phyloP scores from a whole-genome alignment of 106 monocot species.

The Platanthera zijinensis region DNA sequence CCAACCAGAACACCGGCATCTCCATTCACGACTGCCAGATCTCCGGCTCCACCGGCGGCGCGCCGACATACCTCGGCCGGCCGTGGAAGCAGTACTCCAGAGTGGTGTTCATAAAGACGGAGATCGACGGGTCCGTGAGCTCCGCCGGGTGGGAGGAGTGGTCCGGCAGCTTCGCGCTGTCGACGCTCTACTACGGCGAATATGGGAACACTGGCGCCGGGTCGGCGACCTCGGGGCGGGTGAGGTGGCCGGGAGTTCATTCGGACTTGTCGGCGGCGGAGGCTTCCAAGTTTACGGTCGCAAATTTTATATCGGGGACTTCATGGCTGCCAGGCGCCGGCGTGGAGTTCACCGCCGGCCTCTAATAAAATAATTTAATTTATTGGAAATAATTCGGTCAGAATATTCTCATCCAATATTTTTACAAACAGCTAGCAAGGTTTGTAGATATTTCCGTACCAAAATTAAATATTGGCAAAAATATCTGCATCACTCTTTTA shows the following conservation, averaged over 20 bases:
- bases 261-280: slow-evolving; percentile 22
- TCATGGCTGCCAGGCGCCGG: slow-evolving; percentile 57
- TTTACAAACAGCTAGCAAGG: too few relatives aligned
- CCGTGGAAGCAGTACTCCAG: slow-evolving; percentile 76
- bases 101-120: slow-evolving; percentile 48
- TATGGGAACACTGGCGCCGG: slow-evolving; percentile 57
- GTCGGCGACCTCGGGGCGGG: slow-evolving; percentile 38
- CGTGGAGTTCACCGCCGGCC: slow-evolving; percentile 32
- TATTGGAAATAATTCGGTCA: not conserved
- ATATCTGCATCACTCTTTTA: too few relatives aligned
- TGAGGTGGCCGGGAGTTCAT: slow-evolving; percentile 59
- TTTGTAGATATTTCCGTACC: too few relatives aligned
- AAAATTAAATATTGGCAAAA: too few relatives aligned
- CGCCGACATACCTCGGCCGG: slow-evolving; percentile 60
- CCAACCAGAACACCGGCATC: slow-evolving; percentile 74
- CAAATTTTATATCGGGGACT: slow-evolving; percentile 44
- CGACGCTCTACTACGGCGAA: slow-evolving; percentile 64
- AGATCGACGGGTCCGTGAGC: slow-evolving; percentile 28
- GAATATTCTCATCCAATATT: not conserved
- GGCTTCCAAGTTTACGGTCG: slow-evolving; percentile 64
- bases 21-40: slow-evolving; percentile 51
- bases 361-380: not conserved
- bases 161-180: slow-evolving; percentile 50
- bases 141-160: slow-evolving; percentile 58
- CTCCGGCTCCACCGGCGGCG: slow-evolving; percentile 18